phyloP scores from a whole-genome alignment of 495 filamentous ascomycete species.

The Choiromyces venosus region DNA sequence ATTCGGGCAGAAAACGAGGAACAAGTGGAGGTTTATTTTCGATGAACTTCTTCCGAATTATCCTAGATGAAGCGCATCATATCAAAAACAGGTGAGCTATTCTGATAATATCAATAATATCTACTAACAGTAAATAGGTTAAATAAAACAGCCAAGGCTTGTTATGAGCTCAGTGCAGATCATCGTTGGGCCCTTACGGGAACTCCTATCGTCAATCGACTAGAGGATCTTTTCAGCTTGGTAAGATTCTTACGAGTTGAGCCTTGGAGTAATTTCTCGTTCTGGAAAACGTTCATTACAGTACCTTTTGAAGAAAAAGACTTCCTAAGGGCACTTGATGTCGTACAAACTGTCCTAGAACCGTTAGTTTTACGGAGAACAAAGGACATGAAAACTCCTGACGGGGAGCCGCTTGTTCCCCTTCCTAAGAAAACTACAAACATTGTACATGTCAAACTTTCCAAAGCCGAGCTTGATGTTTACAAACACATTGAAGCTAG shows the following conservation, averaged over 20 bases:
- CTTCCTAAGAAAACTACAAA: slow-evolving; percentile 74
- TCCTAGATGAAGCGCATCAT: slow-evolving; percentile 88
- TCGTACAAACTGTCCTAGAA: slow-evolving; percentile 93
- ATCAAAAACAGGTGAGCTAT: slow-evolving; percentile 81
- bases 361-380: slow-evolving; percentile 91
- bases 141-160: slow-evolving; percentile 80
- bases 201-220: slow-evolving; percentile 91
- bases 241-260: slow-evolving; percentile 89
- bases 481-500: slow-evolving; percentile 82
- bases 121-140: slow-evolving; percentile 36
- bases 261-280: slow-evolving; percentile 96
- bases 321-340: slow-evolving; percentile 85
- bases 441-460: slow-evolving; percentile 80
- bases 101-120: not conserved
- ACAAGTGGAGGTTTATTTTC: slow-evolving; percentile 75
- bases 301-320: slow-evolving; percentile 93
- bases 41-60: slow-evolving; percentile 85
- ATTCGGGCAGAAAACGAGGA: slow-evolving; percentile 52
- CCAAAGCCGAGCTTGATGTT: slow-evolving; percentile 75
- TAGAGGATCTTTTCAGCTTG: slow-evolving; percentile 95
- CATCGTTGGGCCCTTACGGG: slow-evolving; percentile 94
- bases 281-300: slow-evolving; percentile 98
- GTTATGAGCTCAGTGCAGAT: slow-evolving; percentile 75
- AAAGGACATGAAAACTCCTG: slow-evolving; percentile 95
- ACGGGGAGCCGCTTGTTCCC: slow-evolving; percentile 77